These are phyloP conservation scores for Ramaria rubella DNA, from an alignment of 768 basidiomycete species.

Conservation along the genomic window DNA sequence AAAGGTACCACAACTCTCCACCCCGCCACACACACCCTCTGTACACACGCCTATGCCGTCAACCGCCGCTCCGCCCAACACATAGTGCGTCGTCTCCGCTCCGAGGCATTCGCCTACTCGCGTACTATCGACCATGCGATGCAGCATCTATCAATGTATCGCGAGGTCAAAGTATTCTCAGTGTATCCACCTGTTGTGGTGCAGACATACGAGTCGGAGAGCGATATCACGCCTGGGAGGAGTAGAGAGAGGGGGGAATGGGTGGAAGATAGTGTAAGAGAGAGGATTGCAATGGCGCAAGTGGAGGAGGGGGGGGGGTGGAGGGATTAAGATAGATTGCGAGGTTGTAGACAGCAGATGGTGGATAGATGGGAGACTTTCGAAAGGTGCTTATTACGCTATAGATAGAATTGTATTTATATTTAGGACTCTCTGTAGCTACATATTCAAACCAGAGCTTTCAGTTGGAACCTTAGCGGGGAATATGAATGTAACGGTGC, in stretches of 20 bases:
- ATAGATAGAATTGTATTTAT: no score
- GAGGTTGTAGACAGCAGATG: no score
- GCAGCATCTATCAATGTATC: background rate
- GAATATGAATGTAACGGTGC: no score
- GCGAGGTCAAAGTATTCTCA: background rate
- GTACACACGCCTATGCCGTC: slow-evolving; percentile 11
- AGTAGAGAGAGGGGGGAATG: background rate
- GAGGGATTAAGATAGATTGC: no score
- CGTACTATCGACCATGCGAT: slow-evolving; percentile 6
- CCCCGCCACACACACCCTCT: background rate
- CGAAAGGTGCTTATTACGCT: no score
- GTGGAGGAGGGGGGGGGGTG: no score
- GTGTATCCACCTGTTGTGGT: slow-evolving; percentile 7
- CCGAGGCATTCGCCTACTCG: slow-evolving; percentile 9
- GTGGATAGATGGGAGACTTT: no score
- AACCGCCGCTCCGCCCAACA: background rate
- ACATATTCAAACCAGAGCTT: no score
- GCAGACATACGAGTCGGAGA: slow-evolving; percentile 7
- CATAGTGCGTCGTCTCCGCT: slow-evolving; percentile 3
- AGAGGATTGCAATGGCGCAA: slow-evolving; percentile 1
- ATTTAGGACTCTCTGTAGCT: no score
- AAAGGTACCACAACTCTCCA: slow-evolving; percentile 2
- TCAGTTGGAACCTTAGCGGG: no score
- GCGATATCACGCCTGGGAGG: slow-evolving; percentile 6
- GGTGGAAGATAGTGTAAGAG: slow-evolving; percentile 2